Base-by-base conservation (phyloP, 177 flowering plant species). In the Vitis hybrid region DNA sequence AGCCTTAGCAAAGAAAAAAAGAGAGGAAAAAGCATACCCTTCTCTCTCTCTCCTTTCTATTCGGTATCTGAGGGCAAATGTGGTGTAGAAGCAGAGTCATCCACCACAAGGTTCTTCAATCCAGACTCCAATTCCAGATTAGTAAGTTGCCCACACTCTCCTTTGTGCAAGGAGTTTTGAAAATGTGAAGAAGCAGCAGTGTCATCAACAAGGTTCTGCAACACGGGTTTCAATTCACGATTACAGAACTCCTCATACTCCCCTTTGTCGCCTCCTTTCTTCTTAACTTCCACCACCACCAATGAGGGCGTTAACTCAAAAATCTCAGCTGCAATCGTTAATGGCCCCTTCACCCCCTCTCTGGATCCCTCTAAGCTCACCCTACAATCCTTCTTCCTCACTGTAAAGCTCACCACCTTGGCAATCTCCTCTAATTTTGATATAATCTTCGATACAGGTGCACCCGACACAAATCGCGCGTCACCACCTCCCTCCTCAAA, bases 401-500 rank as follows among this genome's bases (percentile, higher is more conserved):
- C 92, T 1, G 87, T 73, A 70, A 91, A 91, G 71, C 94, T 88
- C 72, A 89, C 94, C 34, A 88, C 78, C 57, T 85, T 83, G 0
- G 98, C 98, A 67, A 93, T 89, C 82, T 93, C 98, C 82, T 93
- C 98, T 83, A 93, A 74, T 68, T 88, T 93, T 3, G 93, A 84
- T 65, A 93, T 83, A 16, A 93, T 88, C 70, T 69, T 86, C 5
- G 91, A 69, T 18, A 89, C 90, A 0, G 98, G 89, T 1, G 87
- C 97, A 18, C 88, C 87, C 0, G 97, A 83, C 8, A 89, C 83
- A 53, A 91, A 84, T 73, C 98, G 82, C 16, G 88, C 59, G 13
- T 85, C 94, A 12, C 85, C 97, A 1, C 86, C 88, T 11, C 83
- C 82, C 15, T 93, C 98, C 67, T 91, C 98, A 66, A 93, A 93